phyloP scores from a whole-genome alignment of 2,329 filamentous ascomycete species.

The Ambrosiella beaveri region DNA sequence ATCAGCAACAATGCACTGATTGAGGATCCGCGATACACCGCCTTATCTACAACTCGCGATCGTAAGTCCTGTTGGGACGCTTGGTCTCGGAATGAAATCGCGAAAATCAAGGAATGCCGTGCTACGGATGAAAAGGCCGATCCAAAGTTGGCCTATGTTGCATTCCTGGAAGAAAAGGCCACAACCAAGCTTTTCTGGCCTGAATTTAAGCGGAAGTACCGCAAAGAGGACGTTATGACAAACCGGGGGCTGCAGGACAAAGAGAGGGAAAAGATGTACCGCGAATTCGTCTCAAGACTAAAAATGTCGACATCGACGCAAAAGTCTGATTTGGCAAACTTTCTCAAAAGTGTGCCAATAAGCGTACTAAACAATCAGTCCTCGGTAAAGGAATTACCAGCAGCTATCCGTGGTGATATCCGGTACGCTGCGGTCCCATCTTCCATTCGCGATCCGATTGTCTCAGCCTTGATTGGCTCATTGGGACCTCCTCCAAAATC shows the following conservation, averaged over 20 bases:
- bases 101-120: slow-evolving; percentile 51
- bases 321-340: slow-evolving; percentile 49
- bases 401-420: slow-evolving; percentile 45
- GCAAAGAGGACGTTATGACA: slow-evolving; percentile 65
- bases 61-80: slow-evolving; percentile 69
- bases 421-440: slow-evolving; percentile 52
- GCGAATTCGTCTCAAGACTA: slow-evolving; percentile 52
- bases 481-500: slow-evolving; percentile 33
- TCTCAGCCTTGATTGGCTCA: slow-evolving; percentile 49
- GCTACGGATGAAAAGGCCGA: slow-evolving; percentile 63
- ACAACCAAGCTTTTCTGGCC: slow-evolving; percentile 93
- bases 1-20: slow-evolving; percentile 68
- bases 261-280: slow-evolving; percentile 63
- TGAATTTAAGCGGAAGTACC: slow-evolving; percentile 85
- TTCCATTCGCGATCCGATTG: slow-evolving; percentile 41
- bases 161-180: slow-evolving; percentile 63
- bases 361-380: slow-evolving; percentile 43
- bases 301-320: slow-evolving; percentile 48
- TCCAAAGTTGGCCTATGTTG: slow-evolving; percentile 65
- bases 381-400: slow-evolving; percentile 38
- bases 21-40: slow-evolving; percentile 74
- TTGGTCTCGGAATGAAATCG: slow-evolving; percentile 67
- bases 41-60: slow-evolving; percentile 61
- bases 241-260: slow-evolving; percentile 54
- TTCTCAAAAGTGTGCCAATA: slow-evolving; percentile 45